Evolutionary conservation across 345 rosid genomes (phyloP).

Genomic region (Salix udensis): DNA sequence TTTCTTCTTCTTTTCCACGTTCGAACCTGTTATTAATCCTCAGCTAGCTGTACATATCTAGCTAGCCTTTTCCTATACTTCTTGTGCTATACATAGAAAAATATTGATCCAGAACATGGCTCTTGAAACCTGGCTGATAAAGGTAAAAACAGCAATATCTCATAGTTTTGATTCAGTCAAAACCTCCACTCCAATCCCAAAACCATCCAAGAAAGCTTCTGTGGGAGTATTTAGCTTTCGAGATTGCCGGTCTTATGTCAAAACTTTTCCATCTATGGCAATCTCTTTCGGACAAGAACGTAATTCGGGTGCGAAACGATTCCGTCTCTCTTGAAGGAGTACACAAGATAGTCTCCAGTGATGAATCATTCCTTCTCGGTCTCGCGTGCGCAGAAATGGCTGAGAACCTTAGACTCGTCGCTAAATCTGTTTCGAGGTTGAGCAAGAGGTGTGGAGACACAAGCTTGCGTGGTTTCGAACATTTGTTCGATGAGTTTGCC

Average conservation of each 20-base stretch:
- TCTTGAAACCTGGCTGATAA: constrained; percentile 75
- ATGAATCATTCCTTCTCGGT: constrained; percentile 73
- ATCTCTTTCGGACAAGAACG: constrained; percentile 67
- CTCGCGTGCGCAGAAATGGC: constrained; percentile 79
- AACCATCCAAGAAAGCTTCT: constrained; percentile 29
- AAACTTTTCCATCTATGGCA: constrained; percentile 75
- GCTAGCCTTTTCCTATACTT: background rate
- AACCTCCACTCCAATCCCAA: constrained; percentile 28
- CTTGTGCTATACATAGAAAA: background rate
- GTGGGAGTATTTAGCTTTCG: constrained; percentile 67
- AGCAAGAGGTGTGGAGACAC: constrained; percentile 50
- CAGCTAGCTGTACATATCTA: background rate
- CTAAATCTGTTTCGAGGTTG: constrained; percentile 57
- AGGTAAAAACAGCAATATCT: constrained; percentile 64
- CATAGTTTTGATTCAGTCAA: constrained; percentile 45
- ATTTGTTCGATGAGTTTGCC: constrained; percentile 56
- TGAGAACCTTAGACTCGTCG: constrained; percentile 52
- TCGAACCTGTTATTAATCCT: background rate
- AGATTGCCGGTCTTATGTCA: constrained; percentile 77
- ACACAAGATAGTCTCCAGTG: constrained; percentile 70
- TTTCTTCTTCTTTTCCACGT: constrained; percentile 9
- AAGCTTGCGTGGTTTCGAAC: constrained; percentile 46
- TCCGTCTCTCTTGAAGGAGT: constrained; percentile 71
- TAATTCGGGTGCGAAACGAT: constrained; percentile 56
- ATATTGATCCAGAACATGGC: constrained; percentile 44